These are phyloP conservation scores for Fusarium foetens DNA, from an alignment of 2,329 filamentous ascomycete species.

Conservation along the genomic window DNA sequence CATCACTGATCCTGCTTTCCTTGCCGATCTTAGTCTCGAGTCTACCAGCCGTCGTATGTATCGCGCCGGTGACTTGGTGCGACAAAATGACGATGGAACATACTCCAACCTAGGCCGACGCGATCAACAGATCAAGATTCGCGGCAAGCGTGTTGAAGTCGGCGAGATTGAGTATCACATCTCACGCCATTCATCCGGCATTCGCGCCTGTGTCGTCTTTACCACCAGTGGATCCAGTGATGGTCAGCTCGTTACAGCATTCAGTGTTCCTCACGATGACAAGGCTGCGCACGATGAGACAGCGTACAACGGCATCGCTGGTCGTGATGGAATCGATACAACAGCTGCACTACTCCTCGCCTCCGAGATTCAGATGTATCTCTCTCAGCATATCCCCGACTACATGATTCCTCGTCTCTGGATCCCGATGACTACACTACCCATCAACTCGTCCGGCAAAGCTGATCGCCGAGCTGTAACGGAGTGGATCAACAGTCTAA, in stretches of 20 bases:
- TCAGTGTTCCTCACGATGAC: not conserved
- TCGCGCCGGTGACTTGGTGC: not conserved
- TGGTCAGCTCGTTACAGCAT: not conserved
- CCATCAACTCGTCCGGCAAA: not conserved
- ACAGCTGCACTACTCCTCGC: not conserved
- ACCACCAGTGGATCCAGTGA: not conserved
- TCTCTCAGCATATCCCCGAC: not conserved
- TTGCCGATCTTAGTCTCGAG: not conserved
- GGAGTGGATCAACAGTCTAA: not conserved
- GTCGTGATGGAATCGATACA: not conserved
- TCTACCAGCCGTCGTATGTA: not conserved
- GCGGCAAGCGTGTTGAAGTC: not conserved
- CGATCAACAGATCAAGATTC: not conserved
- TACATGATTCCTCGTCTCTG: slow-evolving; percentile 8
- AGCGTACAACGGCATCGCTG: not conserved
- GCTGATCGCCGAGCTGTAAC: not conserved
- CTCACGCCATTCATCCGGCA: not conserved
- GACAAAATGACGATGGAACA: not conserved
- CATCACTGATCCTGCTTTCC: not conserved
- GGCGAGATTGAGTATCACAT: slow-evolving; percentile 7
- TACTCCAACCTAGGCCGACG: not conserved
- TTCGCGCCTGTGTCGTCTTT: not conserved
- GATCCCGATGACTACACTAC: not conserved
- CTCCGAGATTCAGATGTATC: not conserved
- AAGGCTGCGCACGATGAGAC: not conserved